Evolutionary conservation across 306 rosid species (phyloP), one percentile per base, ranked within the genome.

Genomic region (Chamaecrista fasciculata): DNA sequence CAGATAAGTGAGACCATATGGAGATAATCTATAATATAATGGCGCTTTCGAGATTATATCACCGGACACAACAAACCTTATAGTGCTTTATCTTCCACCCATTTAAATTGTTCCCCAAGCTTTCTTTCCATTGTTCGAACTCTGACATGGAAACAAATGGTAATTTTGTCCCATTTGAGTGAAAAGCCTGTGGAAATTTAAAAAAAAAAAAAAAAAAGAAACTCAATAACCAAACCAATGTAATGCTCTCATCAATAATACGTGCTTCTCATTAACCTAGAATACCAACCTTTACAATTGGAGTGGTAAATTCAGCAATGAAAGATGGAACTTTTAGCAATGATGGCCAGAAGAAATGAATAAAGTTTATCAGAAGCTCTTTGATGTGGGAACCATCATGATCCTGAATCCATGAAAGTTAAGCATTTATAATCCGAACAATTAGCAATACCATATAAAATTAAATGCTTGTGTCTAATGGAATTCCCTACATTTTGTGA

Each of bases 381-480:
- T 94, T 94, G 79, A 94, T 94, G 76, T 94, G 98, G 23, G 98
- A 94, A 42, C 98, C 98, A 79, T 94, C 98, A 33, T 94, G 83
- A 84, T 94, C 98, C 98, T 94, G 77, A 46, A 62, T 21, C 58
- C 24, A 52, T 18, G 12, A 63, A 25, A 25, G 33, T 59, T 21
- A 12, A 76, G 47, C 49, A 12, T n/a, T 69, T 23, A 33, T 1
- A n/a, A 37, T 25, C 64, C 2, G 2, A 2, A 12, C 24, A 20
- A 52, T 10, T 19, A 64, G 24, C 11, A 11, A 57, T 18, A 53
- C 23, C 15, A 11, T 5, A 15, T 31, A 33, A 33, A 33, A 62
- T n/a, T 15, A 46, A 20, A 1, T 21, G 10, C 18, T 8, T 50
- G 46, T 47, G 28, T 33, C 62, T 24, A 16, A 24, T 33, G 10